A percentile compares a stretch with the other conserved stretches of the same genome.
phyloP scores from a whole-genome alignment of 2,329 filamentous ascomycete species.

The Cladobotryum mycophilum region DNA sequence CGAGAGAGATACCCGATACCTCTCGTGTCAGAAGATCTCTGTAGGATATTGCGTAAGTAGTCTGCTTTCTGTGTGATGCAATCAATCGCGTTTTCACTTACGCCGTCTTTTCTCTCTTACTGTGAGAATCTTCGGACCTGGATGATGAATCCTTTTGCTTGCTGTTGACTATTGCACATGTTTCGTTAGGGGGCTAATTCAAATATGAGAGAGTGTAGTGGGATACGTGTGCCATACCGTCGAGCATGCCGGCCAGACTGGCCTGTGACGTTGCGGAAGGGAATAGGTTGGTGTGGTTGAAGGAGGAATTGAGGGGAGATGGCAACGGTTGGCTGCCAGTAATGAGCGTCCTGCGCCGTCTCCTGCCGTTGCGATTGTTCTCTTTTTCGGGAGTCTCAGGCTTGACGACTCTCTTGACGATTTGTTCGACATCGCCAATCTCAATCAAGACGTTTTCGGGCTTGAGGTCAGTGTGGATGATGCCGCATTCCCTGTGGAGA shows the following conservation, averaged over 20 bases:
- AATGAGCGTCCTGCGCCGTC: conserved; percentile 86
- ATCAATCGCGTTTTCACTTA: conserved; percentile 43
- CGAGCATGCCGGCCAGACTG: conserved; percentile 80
- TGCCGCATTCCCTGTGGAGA: conserved; percentile 93
- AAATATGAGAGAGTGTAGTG: neutral
- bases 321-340: conserved; percentile 95
- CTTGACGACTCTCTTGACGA: conserved; percentile 93
- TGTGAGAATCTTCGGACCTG: conserved; percentile 62
- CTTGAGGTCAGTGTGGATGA: conserved; percentile 97
- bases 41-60: conserved; percentile 4
- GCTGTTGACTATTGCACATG: conserved; percentile 23
- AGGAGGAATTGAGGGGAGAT: conserved; percentile 87
- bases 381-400: conserved; percentile 70
- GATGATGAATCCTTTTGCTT: conserved; percentile 39
- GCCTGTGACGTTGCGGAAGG: conserved; percentile 57
- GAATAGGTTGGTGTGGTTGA: conserved; percentile 72
- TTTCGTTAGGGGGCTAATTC: conserved; percentile 12
- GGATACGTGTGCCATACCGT: conserved; percentile 47
- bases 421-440: conserved; percentile 97
- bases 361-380: conserved; percentile 83
- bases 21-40: conserved; percentile 88
- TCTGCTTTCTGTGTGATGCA: too few relatives aligned
- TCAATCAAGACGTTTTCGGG: conserved; percentile 98
- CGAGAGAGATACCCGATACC: conserved; percentile 89
- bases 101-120: conserved; percentile 89